Evolutionary conservation across 2,329 filamentous ascomycete genomes (phyloP).

Genomic region (Exophiala aquamarina): DNA sequence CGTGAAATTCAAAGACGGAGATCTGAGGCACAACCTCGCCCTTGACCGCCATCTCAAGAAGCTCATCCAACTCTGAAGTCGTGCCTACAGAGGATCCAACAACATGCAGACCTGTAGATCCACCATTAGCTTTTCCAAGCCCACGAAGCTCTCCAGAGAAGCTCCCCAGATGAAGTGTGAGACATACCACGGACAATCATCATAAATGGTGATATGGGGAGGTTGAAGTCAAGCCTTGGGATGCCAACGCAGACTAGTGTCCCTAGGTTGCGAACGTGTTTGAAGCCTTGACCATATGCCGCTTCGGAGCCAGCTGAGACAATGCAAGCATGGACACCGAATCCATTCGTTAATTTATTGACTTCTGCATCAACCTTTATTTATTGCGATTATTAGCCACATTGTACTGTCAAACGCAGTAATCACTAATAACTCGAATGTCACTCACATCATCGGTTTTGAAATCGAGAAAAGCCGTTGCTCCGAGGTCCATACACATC

Average conservation of each 20-base stretch:
- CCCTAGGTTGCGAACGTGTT: constrained; percentile 45
- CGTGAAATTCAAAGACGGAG: constrained; percentile 44
- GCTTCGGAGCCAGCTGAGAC: constrained; percentile 47
- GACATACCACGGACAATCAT: constrained; percentile 46
- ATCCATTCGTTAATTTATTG: constrained; percentile 38
- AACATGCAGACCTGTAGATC: constrained; percentile 37
- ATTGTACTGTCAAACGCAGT: too few relatives aligned
- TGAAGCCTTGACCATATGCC: constrained; percentile 46
- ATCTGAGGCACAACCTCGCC: constrained; percentile 42
- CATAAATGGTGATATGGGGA: constrained; percentile 48
- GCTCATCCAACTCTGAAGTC: constrained; percentile 45
- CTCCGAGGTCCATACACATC: constrained; percentile 36
- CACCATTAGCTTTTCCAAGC: background rate
- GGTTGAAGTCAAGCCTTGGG: constrained; percentile 42
- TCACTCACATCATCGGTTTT: constrained; percentile 35
- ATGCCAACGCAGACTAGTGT: constrained; percentile 50
- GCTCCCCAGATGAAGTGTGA: background rate
- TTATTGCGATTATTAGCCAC: too few relatives aligned
- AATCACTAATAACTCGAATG: too few relatives aligned
- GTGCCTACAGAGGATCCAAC: constrained; percentile 49
- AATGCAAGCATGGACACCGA: constrained; percentile 48
- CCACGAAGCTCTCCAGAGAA: constrained; percentile 15
- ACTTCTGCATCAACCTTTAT: constrained; percentile 37
- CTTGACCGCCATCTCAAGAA: constrained; percentile 43
- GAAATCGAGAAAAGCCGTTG: constrained; percentile 37